Evolutionary conservation across 768 basidiomycete genomes (phyloP), one percentile per base, ranked within the genome.

Genomic region (Gyrodon lividus): DNA sequence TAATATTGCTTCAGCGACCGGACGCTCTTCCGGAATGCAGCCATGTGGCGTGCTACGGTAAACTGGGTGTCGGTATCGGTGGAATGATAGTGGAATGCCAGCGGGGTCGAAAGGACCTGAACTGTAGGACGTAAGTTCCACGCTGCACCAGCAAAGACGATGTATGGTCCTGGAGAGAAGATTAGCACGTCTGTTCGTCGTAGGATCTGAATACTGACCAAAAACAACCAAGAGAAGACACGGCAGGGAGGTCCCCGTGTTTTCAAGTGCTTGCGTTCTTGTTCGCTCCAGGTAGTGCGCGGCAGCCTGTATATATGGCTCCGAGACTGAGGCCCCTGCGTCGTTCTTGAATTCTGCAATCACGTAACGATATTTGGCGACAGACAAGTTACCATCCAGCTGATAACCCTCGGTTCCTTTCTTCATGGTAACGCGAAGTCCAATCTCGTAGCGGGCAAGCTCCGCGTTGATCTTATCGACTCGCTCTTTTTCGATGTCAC

Each of bases 1-100:
- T 72, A 71, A 58, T 67, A 65, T n/a, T 41, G 6, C 39, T 56
- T 24, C n/a, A 72, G 49, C 24, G 54, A 24, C 42, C 26, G 39
- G 22, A 58, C 26, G 9, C 67, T 68, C 7, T 58, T 58, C 37
- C 54, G 53, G 13, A 70, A 56, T 14, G 69, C 67, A 31, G 58
- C 64, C 43, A 72, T 48, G 45, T 61, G 47, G 24, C 59, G 60
- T 41, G 61, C 60, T 0, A n/a, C 35, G 0, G 4, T 24, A 9
- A 31, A 1, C 4, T 43, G 45, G 37, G 48, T 52, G 0, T 44
- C 20, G n/a, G 39, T 52, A 50, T 70, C 56, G 10, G 60, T 58
- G 5, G 45, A 34, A 31, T 71, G 61, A 41, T 46, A 61, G 37
- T 59, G 28, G 26, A 70, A 59, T 2, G 57, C 61, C n/a, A 71